phyloP scores from a whole-genome alignment of 345 rosid genomes.

The Camelina sativa region DNA sequence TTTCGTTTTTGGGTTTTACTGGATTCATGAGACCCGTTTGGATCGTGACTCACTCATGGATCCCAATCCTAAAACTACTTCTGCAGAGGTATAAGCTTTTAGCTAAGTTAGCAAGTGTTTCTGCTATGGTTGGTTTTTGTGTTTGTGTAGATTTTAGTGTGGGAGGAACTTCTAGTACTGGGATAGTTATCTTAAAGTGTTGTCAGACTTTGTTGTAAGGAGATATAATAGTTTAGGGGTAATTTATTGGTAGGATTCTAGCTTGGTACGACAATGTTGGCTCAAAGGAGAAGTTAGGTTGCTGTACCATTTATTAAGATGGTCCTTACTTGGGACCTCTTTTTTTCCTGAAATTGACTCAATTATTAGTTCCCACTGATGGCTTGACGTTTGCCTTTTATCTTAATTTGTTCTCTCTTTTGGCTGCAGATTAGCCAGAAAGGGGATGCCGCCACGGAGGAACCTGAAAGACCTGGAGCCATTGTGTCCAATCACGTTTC shows the following conservation, averaged over 20 bases:
- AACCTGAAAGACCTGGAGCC: slow-evolving; percentile 76
- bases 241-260: slow-evolving; percentile 23
- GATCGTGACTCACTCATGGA: slow-evolving; percentile 42
- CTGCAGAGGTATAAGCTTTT: slow-evolving; percentile 35
- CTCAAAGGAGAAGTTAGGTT: slow-evolving; percentile 34
- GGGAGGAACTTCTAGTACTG: slow-evolving; percentile 1
- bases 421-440: slow-evolving; percentile 47
- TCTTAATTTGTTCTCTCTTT: slow-evolving; percentile 20
- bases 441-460: slow-evolving; percentile 46
- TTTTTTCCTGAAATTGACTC: slow-evolving; percentile 37
- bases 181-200: slow-evolving; percentile 26
- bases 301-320: slow-evolving; percentile 37
- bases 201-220: slow-evolving; percentile 27
- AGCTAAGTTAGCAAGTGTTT: background rate
- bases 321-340: slow-evolving; percentile 37
- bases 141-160: background rate
- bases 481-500: slow-evolving; percentile 91
- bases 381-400: slow-evolving; percentile 27
- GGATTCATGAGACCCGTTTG: slow-evolving; percentile 64
- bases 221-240: background rate
- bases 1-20: slow-evolving; percentile 88
- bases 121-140: background rate
- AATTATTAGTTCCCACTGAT: background rate
- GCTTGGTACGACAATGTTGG: slow-evolving; percentile 13
- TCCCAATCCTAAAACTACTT: slow-evolving; percentile 26